A percentile compares a stretch with the other conserved stretches of the same genome.
Conservation (phyloP, 108 stramenopile genomes). For the Conticribra guillardii region DNA sequence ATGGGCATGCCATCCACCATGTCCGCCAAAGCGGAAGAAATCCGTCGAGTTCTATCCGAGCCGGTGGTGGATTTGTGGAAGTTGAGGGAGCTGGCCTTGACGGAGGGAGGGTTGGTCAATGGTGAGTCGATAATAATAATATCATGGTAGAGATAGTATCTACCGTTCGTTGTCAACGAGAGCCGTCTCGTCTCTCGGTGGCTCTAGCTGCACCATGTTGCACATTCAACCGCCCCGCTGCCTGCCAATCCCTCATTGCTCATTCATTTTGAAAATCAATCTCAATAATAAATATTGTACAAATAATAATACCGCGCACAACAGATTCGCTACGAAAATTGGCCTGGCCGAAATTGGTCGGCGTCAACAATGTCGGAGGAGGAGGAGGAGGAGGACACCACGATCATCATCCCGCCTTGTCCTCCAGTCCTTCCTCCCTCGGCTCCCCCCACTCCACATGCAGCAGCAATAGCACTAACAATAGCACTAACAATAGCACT, state of each 20-base stretch:
- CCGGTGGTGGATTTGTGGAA: conserved; percentile 84
- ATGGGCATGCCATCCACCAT: background rate
- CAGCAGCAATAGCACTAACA: background rate
- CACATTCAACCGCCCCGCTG: no score
- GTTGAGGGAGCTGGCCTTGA: conserved; percentile 75
- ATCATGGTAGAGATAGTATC: no score
- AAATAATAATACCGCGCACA: no score
- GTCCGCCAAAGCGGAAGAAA: conserved; percentile 62
- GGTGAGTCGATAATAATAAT: conserved; percentile 56
- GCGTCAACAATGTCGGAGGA: conserved; percentile 37
- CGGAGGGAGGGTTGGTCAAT: conserved; percentile 83
- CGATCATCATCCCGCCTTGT: background rate
- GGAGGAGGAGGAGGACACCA: background rate
- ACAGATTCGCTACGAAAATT: conserved; percentile 76
- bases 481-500: conserved; percentile 3
- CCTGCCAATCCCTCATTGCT: no score
- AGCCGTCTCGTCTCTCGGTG: conserved; percentile 4
- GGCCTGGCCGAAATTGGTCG: conserved; percentile 90
- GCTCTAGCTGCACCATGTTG: no score
- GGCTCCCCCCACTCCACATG: no score
- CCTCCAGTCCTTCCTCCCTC: background rate
- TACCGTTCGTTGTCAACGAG: background rate
- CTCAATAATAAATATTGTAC: no score
- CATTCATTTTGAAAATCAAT: no score
- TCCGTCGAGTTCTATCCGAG: conserved; percentile 60